Percentiles rank a stretch among this genome's conserved stretches.
Evolutionary conservation across 2,329 filamentous ascomycete species (phyloP).

Genomic region (Cladosporium sp.): DNA sequence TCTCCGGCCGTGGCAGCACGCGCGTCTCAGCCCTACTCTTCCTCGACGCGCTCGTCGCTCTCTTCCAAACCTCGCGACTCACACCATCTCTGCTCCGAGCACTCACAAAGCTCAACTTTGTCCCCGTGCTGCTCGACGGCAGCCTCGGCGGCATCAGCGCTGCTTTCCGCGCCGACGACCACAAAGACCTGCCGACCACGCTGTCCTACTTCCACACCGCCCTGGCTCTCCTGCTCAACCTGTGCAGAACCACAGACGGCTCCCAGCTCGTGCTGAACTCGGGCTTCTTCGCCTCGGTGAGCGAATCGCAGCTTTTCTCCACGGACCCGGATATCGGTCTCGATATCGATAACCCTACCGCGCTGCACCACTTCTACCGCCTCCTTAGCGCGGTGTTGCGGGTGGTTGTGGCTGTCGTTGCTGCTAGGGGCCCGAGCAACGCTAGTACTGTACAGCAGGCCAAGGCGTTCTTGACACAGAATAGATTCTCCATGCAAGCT

Average conservation of each 20-base stretch:
- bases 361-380: conserved; percentile 78
- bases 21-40: conserved; percentile 84
- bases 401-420: conserved; percentile 77
- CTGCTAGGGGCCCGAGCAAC: conserved; percentile 81
- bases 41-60: conserved; percentile 72
- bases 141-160: conserved; percentile 73
- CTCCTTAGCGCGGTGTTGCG: conserved; percentile 78
- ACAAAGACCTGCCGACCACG: conserved; percentile 54
- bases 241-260: conserved; percentile 76
- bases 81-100: conserved; percentile 75
- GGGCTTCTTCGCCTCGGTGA: conserved; percentile 79
- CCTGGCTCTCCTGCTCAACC: conserved; percentile 77
- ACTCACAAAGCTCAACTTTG: conserved; percentile 83
- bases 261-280: conserved; percentile 85
- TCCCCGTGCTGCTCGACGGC: conserved; percentile 85
- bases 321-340: conserved; percentile 91
- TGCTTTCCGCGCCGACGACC: conserved; percentile 52
- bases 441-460: conserved; percentile 70
- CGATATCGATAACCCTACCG: conserved; percentile 66
- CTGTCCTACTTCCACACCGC: conserved; percentile 70
- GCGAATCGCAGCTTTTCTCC: conserved; percentile 79
- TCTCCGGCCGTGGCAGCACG: conserved; percentile 76
- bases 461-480: conserved; percentile 75
- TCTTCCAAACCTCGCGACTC: conserved; percentile 67
- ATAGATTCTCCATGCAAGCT: conserved; percentile 79